These are phyloP conservation scores for Coprinopsis strossmayeri DNA, from an alignment of 768 basidiomycete species.

Conservation along the genomic window DNA sequence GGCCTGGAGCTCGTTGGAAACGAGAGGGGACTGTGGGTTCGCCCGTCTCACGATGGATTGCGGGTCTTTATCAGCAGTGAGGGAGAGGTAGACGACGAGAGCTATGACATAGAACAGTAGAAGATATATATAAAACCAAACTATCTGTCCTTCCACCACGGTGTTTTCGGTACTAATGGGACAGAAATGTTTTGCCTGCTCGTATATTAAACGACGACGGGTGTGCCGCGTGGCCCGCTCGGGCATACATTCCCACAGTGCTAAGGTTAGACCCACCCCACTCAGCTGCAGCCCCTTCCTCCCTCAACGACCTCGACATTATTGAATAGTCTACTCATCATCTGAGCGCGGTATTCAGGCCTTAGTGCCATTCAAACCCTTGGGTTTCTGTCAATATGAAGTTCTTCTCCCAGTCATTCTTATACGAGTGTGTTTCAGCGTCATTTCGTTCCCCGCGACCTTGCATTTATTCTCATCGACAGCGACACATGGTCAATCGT, in stretches of 20 bases:
- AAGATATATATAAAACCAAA: no score
- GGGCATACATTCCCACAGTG: not conserved
- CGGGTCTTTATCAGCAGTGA: constrained; percentile 40
- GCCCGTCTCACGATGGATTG: constrained; percentile 75
- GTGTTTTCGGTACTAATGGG: no score
- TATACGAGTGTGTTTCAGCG: constrained; percentile 42
- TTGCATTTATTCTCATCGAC: constrained; percentile 10
- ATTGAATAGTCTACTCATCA: no score
- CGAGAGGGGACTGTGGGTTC: constrained; percentile 33
- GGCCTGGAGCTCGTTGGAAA: constrained; percentile 31
- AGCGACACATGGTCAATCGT: constrained; percentile 95
- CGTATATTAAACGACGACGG: no score
- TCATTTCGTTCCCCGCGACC: constrained; percentile 2
- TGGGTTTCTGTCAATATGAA: constrained; percentile 30
- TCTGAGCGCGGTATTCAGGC: not conserved
- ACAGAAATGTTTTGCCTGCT: no score
- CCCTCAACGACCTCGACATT: no score
- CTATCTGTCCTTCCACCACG: no score
- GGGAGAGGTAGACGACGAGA: constrained; percentile 38
- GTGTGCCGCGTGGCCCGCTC: no score
- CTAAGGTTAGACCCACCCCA: not conserved
- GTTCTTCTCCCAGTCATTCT: constrained; percentile 49
- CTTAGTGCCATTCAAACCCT: not conserved
- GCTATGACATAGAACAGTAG: constrained; percentile 32
- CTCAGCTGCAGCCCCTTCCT: no score